Base-by-base conservation (phyloP, 805 yeast species). In the Sugiyamaella boreocaroliniensis region DNA sequence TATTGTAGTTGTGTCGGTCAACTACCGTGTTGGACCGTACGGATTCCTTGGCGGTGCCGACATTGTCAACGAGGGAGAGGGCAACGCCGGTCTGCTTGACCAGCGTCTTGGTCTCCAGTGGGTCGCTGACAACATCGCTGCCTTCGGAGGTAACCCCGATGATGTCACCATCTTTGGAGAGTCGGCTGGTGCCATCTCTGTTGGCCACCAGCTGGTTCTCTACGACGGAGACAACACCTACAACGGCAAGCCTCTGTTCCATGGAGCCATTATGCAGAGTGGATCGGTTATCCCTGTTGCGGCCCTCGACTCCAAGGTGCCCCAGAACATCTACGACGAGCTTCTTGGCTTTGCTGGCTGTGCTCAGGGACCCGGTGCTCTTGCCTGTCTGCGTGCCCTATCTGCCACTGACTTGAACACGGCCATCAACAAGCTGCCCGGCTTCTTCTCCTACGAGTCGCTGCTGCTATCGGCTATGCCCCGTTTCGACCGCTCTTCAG, bases 71-170 rank as follows among this genome's bases (percentile, higher is more conserved):
- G 48, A 54, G 29, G 68, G 65, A 1, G 51, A 56, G 45, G 59
- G 66, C 7, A 71, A 71, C 51, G 59, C 60, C 47, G 75, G 75
- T 1, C 55, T 71, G 7, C 58, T 63, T 45, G 75, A 71, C 51
- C 74, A 71, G 54, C 58, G 70, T 18, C 44, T 51, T 19, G 75
- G 70, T 2, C 53, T 68, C 15, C 61, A 64, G 16, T 71, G 75
- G 76, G 62, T 64, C 11, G 52, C 58, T 22, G 66, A 68, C 45
- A 62, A 70, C 54, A 72, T 71, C 49, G 58, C 34, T 10, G 51
- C 54, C 22, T 71, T 71, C 57, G 74, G 74, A 4, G 75, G 75
- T 32, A 61, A 71, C 54, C 63, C 68, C 4, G 57, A 60, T 29
- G 58, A 59, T 52, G 60, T 72, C 14, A 68, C 72, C 2, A 59